Conservation (phyloP, 257 asterid genomes). For the Fraxinus pennsylvanica region DNA sequence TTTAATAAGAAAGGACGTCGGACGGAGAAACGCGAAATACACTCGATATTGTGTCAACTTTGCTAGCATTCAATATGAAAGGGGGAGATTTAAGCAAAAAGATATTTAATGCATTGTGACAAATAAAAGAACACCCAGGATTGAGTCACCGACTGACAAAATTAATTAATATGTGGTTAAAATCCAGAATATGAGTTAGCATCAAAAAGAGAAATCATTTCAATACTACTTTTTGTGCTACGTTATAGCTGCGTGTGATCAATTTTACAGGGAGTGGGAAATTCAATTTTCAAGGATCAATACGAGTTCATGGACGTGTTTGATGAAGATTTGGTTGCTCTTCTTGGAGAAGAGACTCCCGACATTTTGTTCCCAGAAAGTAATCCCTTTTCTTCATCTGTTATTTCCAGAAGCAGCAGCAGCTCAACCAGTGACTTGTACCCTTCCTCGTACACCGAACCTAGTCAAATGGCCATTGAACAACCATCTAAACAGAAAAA, state of each 20-base stretch:
- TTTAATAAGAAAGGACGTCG: neutral
- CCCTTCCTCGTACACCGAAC: neutral
- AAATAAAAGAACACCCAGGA: too few relatives aligned
- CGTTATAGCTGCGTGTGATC: neutral
- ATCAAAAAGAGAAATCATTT: too few relatives aligned
- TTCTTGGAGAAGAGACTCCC: constrained; percentile 24
- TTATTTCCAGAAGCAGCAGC: neutral
- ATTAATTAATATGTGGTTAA: too few relatives aligned
- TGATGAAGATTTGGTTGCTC: constrained; percentile 33
- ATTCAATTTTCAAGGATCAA: constrained; percentile 26
- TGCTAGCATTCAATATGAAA: too few relatives aligned
- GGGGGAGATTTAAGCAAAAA: too few relatives aligned
- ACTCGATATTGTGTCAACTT: too few relatives aligned
- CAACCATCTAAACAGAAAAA: constrained; percentile 33
- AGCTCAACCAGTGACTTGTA: constrained; percentile 9
- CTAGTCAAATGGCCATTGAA: constrained; percentile 1
- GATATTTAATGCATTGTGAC: too few relatives aligned
- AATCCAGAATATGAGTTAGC: too few relatives aligned
- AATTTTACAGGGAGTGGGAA: constrained; percentile 32
- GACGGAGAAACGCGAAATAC: too few relatives aligned
- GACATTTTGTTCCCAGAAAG: constrained; percentile 2
- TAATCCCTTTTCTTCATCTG: constrained; percentile 7
- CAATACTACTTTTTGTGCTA: too few relatives aligned
- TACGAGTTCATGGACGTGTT: constrained; percentile 29
- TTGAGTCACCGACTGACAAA: too few relatives aligned